A percentile compares a stretch with the other conserved stretches of the same genome.
phyloP scores from a whole-genome alignment of 208 protist genomes.

The Phytomonas sp. region DNA sequence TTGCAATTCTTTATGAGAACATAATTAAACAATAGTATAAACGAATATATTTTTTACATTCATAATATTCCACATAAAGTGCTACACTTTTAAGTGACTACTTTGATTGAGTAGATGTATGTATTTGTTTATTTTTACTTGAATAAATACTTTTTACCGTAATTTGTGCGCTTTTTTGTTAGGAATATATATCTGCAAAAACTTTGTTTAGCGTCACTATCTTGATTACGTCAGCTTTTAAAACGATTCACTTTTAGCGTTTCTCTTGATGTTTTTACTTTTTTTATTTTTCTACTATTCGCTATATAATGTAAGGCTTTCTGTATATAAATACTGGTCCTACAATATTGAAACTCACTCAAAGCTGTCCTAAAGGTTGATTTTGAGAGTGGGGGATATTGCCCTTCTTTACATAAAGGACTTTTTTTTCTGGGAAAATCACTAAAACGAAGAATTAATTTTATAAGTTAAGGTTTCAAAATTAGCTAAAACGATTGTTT shows the following conservation, averaged over 20 bases:
- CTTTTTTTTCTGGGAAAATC: constrained; percentile 4
- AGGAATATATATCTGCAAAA: neutral
- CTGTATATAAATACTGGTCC: neutral
- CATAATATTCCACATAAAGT: neutral
- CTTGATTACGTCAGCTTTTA: neutral
- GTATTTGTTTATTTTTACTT: constrained; percentile 1
- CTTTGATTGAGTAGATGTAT: neutral
- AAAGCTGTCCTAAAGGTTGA: neutral
- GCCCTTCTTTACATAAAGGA: neutral
- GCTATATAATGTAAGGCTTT: neutral
- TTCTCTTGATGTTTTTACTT: constrained; percentile 10
- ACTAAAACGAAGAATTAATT: constrained; percentile 5
- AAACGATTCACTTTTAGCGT: neutral
- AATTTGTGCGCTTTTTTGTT: constrained; percentile 5
- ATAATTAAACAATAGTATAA: neutral
- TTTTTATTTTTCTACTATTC: constrained; percentile 17
- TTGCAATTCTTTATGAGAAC: neutral
- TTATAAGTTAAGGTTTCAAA: constrained; percentile 4
- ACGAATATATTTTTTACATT: neutral
- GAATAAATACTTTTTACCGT: constrained; percentile 5
- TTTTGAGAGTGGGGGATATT: neutral
- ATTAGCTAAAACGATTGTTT: constrained; percentile 16
- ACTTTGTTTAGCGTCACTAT: constrained; percentile 8
- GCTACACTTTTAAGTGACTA: neutral
- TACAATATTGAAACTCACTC: neutral